Conservation (phyloP, 2,329 filamentous ascomycete species). For the Falciphora oryzae region DNA sequence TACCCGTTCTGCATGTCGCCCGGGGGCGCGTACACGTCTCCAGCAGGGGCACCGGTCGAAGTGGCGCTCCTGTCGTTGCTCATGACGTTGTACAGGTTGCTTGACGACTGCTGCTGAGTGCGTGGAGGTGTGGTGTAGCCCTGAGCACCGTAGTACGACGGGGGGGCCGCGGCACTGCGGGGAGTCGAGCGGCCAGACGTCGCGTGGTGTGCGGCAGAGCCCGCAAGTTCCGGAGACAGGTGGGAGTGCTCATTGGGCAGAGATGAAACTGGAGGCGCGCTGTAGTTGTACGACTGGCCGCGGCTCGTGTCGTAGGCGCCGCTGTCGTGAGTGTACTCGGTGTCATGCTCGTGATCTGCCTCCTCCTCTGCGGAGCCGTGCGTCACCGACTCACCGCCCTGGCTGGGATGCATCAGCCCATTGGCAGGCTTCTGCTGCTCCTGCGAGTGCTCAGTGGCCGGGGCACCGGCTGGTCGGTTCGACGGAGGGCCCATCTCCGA, state of each 20-base stretch:
- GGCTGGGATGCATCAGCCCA: conserved; percentile 53
- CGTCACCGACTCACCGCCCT: conserved; percentile 48
- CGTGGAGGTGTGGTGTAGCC: conserved; percentile 79
- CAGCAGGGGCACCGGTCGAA: conserved; percentile 57
- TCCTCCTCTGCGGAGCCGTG: conserved; percentile 58
- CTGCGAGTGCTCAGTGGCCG: conserved; percentile 47
- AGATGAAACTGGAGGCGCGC: conserved; percentile 58
- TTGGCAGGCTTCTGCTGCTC: conserved; percentile 60
- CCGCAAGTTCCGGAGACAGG: conserved; percentile 74
- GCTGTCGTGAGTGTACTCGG: conserved; percentile 81
- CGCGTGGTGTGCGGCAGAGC: conserved; percentile 72
- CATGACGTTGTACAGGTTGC: conserved; percentile 85
- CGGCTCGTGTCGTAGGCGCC: conserved; percentile 68
- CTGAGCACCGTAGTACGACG: conserved; percentile 65
- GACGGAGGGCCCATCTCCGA: conserved; percentile 84
- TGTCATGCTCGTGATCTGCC: conserved; percentile 64
- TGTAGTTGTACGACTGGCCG: conserved; percentile 67
- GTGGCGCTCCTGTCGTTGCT: conserved; percentile 63
- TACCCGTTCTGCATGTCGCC: conserved; percentile 62
- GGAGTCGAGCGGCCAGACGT: conserved; percentile 81
- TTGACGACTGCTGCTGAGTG: conserved; percentile 55
- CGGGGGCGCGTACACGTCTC: conserved; percentile 66
- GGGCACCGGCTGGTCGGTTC: conserved; percentile 49
- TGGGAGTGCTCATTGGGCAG: conserved; percentile 69
- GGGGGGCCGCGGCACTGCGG: conserved; percentile 65